A percentile compares a stretch with the other conserved stretches of the same genome.
These are phyloP conservation scores for Tremellales sp. DNA, from an alignment of 1,284 basidiomycete genomes.

Conservation along the genomic window DNA sequence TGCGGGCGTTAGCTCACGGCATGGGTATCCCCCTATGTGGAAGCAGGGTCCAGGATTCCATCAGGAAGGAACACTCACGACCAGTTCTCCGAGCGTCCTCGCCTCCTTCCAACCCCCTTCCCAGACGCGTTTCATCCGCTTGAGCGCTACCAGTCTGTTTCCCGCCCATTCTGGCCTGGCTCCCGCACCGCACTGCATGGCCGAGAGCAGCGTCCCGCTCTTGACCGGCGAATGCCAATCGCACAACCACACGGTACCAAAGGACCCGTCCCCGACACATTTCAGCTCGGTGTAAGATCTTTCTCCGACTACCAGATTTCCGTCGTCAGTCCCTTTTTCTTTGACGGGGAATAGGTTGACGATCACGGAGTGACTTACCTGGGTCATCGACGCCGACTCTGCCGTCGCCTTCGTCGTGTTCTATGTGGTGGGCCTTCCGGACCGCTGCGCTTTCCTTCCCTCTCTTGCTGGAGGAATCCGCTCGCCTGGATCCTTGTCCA, in stretches of 20 bases:
- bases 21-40: not conserved
- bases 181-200: slow-evolving; percentile 75
- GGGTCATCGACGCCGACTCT: slow-evolving; percentile 42
- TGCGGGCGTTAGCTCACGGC: slow-evolving; percentile 11
- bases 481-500: too few species aligned
- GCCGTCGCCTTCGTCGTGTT: slow-evolving; percentile 32
- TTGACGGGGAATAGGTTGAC: not conserved
- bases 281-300: slow-evolving; percentile 62
- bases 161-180: slow-evolving; percentile 91
- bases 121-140: slow-evolving; percentile 97
- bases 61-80: slow-evolving; percentile 56
- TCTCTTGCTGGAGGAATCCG: too few species aligned
- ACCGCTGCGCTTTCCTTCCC: too few species aligned
- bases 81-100: slow-evolving; percentile 89
- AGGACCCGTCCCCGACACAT: slow-evolving; percentile 90
- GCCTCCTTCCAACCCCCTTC: slow-evolving; percentile 97
- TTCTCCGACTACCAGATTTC: slow-evolving; percentile 42
- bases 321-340: too few species aligned
- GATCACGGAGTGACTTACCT: slow-evolving; percentile 25
- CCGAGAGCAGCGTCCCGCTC: slow-evolving; percentile 76
- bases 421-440: too few species aligned
- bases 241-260: slow-evolving; percentile 96
- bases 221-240: slow-evolving; percentile 98
- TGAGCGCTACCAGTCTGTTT: slow-evolving; percentile 93
- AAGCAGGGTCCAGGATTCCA: slow-evolving; percentile 38